These are phyloP conservation scores for Phytophthora litchii DNA, from an alignment of 352 stramenopile genomes.

Conservation along the genomic window DNA sequence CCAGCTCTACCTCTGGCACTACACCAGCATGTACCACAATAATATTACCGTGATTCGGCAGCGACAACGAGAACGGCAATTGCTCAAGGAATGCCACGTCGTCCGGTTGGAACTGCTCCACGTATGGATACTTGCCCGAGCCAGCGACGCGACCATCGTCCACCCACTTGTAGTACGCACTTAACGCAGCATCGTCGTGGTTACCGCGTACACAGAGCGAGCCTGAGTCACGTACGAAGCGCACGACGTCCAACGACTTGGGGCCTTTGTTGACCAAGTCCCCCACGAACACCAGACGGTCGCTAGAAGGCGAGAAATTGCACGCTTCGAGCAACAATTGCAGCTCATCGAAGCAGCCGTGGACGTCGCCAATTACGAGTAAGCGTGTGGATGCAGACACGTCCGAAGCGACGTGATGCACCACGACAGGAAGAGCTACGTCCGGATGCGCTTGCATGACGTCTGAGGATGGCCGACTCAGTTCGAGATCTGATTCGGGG, in stretches of 20 bases:
- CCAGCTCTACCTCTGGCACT: slow-evolving; percentile 58
- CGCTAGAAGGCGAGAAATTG: slow-evolving; percentile 45
- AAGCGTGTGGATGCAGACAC: slow-evolving; percentile 47
- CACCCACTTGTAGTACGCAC: slow-evolving; percentile 61
- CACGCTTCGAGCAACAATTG: slow-evolving; percentile 55
- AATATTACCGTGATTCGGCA: slow-evolving; percentile 55
- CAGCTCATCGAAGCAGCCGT: slow-evolving; percentile 91
- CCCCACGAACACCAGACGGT: slow-evolving; percentile 89
- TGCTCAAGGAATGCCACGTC: slow-evolving; percentile 77
- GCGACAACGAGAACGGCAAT: slow-evolving; percentile 76
- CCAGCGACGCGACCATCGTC: slow-evolving; percentile 10
- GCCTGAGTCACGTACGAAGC: slow-evolving; percentile 60
- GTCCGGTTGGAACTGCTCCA: slow-evolving; percentile 51
- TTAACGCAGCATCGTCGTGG: slow-evolving; percentile 79
- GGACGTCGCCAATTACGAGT: slow-evolving; percentile 91
- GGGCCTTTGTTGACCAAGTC: slow-evolving; percentile 95
- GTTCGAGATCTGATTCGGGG: slow-evolving; percentile 4
- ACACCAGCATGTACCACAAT: slow-evolving; percentile 82
- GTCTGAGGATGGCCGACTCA: slow-evolving; percentile 1
- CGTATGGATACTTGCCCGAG: slow-evolving; percentile 70
- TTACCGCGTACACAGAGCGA: slow-evolving; percentile 80
- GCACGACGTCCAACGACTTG: slow-evolving; percentile 77
- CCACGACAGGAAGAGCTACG: slow-evolving; percentile 50
- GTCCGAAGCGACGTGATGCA: slow-evolving; percentile 52
- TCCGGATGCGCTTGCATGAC: slow-evolving; percentile 46